Conservation (phyloP, 2,329 filamentous ascomycete species). For the Lachnellula subtilissima region DNA sequence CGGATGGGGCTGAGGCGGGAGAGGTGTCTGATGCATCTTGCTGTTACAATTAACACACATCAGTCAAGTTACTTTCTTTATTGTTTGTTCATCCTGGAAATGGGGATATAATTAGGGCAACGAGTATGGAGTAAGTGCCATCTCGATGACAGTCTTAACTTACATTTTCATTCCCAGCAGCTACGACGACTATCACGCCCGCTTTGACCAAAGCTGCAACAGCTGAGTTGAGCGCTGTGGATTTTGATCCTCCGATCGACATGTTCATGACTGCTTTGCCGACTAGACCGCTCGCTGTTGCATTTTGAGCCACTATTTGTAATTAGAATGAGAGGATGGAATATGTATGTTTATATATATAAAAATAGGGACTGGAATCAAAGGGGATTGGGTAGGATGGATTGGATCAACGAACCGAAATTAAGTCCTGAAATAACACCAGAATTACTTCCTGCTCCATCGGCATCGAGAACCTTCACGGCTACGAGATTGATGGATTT, state of each 20-base stretch:
- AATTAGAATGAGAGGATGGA: neutral
- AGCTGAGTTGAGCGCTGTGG: constrained; percentile 23
- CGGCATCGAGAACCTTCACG: constrained; percentile 35
- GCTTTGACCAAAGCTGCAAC: constrained; percentile 22
- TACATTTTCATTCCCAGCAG: constrained; percentile 47
- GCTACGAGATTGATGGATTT: constrained; percentile 34
- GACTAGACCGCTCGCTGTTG: constrained; percentile 27
- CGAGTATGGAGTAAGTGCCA: too few relatives aligned
- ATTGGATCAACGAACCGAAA: constrained; percentile 35
- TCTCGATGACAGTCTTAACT: neutral
- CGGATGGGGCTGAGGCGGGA: constrained; percentile 43
- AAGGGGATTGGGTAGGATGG: neutral
- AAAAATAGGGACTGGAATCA: neutral
- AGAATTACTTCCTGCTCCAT: constrained; percentile 43
- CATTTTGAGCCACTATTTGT: neutral
- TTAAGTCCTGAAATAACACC: constrained; percentile 52
- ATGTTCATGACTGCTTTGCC: constrained; percentile 32
- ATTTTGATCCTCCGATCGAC: constrained; percentile 34
- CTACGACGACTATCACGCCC: constrained; percentile 49
- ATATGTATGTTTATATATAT: too few relatives aligned
- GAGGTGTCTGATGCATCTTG: constrained; percentile 39
- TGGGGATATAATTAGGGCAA: neutral
- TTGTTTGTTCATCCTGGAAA: neutral
- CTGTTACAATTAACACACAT: neutral
- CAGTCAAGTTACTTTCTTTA: neutral